These are phyloP conservation scores for Boletus reticulatus DNA, from an alignment of 768 basidiomycete genomes.

Conservation along the genomic window DNA sequence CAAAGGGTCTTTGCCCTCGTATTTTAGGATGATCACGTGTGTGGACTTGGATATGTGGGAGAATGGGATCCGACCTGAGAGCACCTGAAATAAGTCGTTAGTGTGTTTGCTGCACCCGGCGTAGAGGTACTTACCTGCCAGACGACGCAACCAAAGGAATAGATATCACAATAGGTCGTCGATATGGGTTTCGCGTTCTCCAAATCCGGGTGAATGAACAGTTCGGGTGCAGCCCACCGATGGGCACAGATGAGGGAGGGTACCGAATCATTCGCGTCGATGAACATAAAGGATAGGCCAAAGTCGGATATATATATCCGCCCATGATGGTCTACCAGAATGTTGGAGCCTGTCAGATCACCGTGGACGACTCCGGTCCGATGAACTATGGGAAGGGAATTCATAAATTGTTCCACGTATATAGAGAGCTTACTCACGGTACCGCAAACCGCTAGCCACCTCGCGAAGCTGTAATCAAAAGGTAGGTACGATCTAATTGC, in stretches of 20 bases:
- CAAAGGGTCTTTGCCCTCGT: constrained; percentile 12
- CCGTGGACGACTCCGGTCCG: constrained; percentile 9
- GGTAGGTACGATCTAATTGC: not conserved
- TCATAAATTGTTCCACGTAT: not conserved
- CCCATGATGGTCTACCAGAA: constrained; percentile 5
- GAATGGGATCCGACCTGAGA: constrained; percentile 12
- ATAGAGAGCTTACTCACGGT: constrained; percentile 2
- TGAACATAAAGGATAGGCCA: constrained; percentile 5
- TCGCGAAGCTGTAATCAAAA: constrained; percentile 4
- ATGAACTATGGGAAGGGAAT: constrained; percentile 3
- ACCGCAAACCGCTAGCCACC: constrained; percentile 8
- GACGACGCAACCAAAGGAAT: constrained; percentile 11
- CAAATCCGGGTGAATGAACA: constrained; percentile 11
- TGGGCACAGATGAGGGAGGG: constrained; percentile 6
- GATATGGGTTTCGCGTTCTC: constrained; percentile 1
- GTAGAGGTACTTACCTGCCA: constrained; percentile 2
- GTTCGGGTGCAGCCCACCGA: constrained; percentile 10
- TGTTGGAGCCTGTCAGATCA: constrained; percentile 14
- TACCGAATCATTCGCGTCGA: not conserved
- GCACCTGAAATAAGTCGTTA: constrained; percentile 2
- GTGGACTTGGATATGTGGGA: constrained; percentile 4
- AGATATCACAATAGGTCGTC: constrained; percentile 5
- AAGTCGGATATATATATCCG: constrained; percentile 14
- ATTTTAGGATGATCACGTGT: constrained; percentile 16
- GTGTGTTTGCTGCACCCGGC: not conserved